Percentiles rank a stretch among this genome's conserved stretches.
These are phyloP conservation scores for Parafenestella ontariensis DNA, from an alignment of 2,329 filamentous ascomycete genomes.

Conservation along the genomic window DNA sequence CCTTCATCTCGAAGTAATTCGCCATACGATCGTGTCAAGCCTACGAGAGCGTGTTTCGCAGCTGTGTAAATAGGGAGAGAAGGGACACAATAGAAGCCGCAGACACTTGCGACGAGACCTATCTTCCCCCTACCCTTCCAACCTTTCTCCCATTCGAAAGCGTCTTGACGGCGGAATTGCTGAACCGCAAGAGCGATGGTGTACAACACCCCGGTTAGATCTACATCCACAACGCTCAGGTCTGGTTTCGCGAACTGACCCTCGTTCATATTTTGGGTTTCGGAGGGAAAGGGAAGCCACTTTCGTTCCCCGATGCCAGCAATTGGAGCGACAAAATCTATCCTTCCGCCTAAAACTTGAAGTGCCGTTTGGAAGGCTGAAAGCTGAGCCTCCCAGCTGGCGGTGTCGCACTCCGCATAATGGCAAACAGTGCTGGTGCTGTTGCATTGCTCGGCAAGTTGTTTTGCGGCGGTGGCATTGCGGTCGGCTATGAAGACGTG, in stretches of 20 bases:
- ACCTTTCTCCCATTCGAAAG: conserved; percentile 27
- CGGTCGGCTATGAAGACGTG: conserved; percentile 58
- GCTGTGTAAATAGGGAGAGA: conserved; percentile 54
- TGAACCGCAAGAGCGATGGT: conserved; percentile 53
- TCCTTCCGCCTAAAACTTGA: conserved; percentile 41
- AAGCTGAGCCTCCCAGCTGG: conserved; percentile 48
- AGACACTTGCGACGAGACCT: conserved; percentile 49
- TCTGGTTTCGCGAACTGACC: conserved; percentile 49
- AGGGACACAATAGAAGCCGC: conserved; percentile 53
- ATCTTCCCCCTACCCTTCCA: conserved; percentile 47
- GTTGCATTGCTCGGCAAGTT: conserved; percentile 30
- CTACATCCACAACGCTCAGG: conserved; percentile 49
- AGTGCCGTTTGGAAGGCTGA: conserved; percentile 47
- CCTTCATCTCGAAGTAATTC: conserved; percentile 49
- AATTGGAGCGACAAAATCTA: conserved; percentile 52
- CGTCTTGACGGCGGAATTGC: conserved; percentile 53
- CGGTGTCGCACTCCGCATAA: conserved; percentile 41
- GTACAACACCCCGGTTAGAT: conserved; percentile 54
- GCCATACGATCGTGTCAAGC: conserved; percentile 52
- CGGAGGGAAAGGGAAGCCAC: conserved; percentile 37
- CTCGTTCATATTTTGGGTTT: conserved; percentile 20
- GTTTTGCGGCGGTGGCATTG: conserved; percentile 33
- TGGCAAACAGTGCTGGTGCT: conserved; percentile 12
- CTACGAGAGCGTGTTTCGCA: conserved; percentile 51
- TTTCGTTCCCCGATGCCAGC: conserved; percentile 52